Conservation (phyloP, 176 grass and related monocot genomes). For the Olyra latifolia region DNA sequence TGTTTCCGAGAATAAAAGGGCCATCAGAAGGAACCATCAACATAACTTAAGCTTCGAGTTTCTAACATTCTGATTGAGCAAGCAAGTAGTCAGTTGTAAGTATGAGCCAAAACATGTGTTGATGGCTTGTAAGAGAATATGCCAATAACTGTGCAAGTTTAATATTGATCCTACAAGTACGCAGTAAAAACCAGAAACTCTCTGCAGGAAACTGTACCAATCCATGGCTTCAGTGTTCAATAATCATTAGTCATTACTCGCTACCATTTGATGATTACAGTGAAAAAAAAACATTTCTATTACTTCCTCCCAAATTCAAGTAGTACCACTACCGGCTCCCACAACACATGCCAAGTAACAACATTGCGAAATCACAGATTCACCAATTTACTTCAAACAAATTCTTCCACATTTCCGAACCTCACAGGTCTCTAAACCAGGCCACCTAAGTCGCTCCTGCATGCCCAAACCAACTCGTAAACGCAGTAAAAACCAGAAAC, state of each 20-base stretch:
- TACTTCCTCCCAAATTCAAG: no score
- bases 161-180: no score
- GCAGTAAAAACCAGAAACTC: neutral
- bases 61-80: slow-evolving; percentile 84
- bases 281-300: neutral
- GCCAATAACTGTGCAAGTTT: no score
- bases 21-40: slow-evolving; percentile 80
- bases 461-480: neutral
- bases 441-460: neutral
- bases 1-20: slow-evolving; percentile 69
- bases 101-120: neutral
- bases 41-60: slow-evolving; percentile 90
- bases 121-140: neutral
- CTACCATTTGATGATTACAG: no score
- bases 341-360: no score
- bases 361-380: no score
- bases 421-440: neutral
- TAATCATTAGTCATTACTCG: neutral
- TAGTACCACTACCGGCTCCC: no score
- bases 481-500: neutral
- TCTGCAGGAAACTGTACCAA: slow-evolving; percentile 22
- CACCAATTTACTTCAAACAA: slow-evolving; percentile 18
- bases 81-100: slow-evolving; percentile 1
- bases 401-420: neutral
- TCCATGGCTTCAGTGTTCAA: neutral